Evolutionary conservation across 495 filamentous ascomycete species (phyloP), one percentile per base, ranked within the genome.

Genomic region (Eremomyces bilateralis): DNA sequence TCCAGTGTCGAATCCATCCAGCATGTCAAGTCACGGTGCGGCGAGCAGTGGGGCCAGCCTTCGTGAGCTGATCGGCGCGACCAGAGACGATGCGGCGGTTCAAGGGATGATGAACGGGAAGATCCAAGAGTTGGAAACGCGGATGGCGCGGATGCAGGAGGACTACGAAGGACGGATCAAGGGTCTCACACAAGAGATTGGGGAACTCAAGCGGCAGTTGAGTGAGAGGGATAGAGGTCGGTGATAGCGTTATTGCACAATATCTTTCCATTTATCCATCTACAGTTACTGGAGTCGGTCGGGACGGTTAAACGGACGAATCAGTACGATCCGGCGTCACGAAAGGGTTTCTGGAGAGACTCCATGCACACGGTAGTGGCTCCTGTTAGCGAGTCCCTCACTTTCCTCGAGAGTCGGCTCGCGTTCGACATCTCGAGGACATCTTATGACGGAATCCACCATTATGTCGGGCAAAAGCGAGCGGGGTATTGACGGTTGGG

Each of bases 11-110:
- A 52, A 58, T 33, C 51, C 45, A 0, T 51, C 53, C 21, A 56
- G 54, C 34, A 40, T 51, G 19, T 58, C 54, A 2, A 50, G 43
- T 27, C 54, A 58, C 37, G 51, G 47, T 25, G 39, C 33, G 18
- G 45, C 38, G 29, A 47, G 49, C 34, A 54, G 50, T 15, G 52
- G 39, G 3, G 48, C 42, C 43, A 57, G 52, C 37, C 48, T 48
- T 40, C 52, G 53, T 25, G 53, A 57, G 21, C 19, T 48, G 17
- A 34, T 56, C 8, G 44, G 47, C 21, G 20, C 21, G 8, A 28
- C 37, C n/a, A 18, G 17, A 11, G 24, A 41, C 13, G 30, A 55
- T 17, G 50, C 40, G 49, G 15, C 15, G 20, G 49, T 52, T 40
- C n/a, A n/a, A n/a, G n/a, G n/a, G n/a, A n/a, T n/a, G n/a, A n/a